Evolutionary conservation across 495 filamentous ascomycete species (phyloP).

Genomic region (Tuber magnatum): DNA sequence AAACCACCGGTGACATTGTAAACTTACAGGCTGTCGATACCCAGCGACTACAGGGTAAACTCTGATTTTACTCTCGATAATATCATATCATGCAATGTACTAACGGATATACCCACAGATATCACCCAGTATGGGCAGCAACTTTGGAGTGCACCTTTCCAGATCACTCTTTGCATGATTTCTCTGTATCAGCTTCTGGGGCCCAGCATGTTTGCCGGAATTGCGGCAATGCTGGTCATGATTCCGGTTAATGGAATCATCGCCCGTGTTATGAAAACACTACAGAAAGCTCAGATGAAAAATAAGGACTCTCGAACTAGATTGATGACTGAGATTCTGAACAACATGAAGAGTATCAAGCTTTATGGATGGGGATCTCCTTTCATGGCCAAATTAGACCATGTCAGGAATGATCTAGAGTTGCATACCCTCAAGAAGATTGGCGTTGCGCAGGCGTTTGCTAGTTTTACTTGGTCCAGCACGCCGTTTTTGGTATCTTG

Average conservation of each 20-base stretch:
- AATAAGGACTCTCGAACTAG: constrained; percentile 94
- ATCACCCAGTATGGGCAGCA: constrained; percentile 92
- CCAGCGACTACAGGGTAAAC: constrained; percentile 64
- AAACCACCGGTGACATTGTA: constrained; percentile 96
- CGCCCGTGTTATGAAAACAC: constrained; percentile 82
- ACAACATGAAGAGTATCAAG: constrained; percentile 99
- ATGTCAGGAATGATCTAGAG: constrained; percentile 90
- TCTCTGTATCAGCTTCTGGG: constrained; percentile 93
- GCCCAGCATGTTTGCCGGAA: constrained; percentile 89
- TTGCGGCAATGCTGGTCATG: constrained; percentile 95
- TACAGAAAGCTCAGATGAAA: constrained; percentile 97
- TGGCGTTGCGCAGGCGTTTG: constrained; percentile 82
- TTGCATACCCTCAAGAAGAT: constrained; percentile 93
- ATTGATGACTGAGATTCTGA: constrained; percentile 93
- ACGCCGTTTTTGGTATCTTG: constrained; percentile 98
- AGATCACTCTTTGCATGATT: constrained; percentile 89
- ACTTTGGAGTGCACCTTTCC: constrained; percentile 92
- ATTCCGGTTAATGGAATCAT: constrained; percentile 93
- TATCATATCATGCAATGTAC: constrained; percentile 13
- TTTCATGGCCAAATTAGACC: constrained; percentile 94
- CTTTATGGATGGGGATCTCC: constrained; percentile 95
- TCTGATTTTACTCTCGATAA: neutral
- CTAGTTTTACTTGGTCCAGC: constrained; percentile 99
- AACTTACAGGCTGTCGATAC: constrained; percentile 99
- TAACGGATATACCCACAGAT: constrained; percentile 46